These are phyloP conservation scores for Haberlea rhodopensis DNA, from an alignment of 257 asterid genomes.

Conservation along the genomic window DNA sequence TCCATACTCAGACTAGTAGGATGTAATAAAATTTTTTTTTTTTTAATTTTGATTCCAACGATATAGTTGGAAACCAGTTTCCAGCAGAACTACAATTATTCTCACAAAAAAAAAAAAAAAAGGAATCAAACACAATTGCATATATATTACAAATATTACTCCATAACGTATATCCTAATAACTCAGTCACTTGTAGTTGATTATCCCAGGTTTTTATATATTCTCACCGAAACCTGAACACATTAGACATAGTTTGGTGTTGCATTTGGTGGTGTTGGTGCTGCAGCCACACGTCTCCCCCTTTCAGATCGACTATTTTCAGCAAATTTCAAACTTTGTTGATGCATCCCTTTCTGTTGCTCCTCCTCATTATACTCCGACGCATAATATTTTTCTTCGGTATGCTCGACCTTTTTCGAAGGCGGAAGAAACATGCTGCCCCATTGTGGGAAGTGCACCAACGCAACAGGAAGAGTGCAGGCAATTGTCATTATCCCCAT, in stretches of 20 bases:
- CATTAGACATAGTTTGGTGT: constrained; percentile 37
- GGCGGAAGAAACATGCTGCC: constrained; percentile 59
- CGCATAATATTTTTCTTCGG: constrained; percentile 50
- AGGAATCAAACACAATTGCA: neutral
- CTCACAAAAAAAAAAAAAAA: neutral
- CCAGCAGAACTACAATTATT: neutral
- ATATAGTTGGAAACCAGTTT: neutral
- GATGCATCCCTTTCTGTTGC: constrained; percentile 52
- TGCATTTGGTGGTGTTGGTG: constrained; percentile 28
- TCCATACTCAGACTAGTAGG: too few species aligned
- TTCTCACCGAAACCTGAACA: too few species aligned
- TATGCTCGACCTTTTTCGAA: constrained; percentile 28
- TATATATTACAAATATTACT: neutral
- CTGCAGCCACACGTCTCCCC: constrained; percentile 44
- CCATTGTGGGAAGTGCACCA: constrained; percentile 68
- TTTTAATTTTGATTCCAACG: too few species aligned
- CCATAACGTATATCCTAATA: neutral
- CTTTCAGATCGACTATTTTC: constrained; percentile 58
- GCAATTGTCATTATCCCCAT: constrained; percentile 58
- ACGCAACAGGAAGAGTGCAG: constrained; percentile 45
- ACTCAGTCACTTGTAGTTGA: neutral
- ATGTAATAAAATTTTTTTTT: too few species aligned
- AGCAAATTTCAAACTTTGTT: constrained; percentile 51
- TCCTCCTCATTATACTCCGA: constrained; percentile 54
- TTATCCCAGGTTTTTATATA: too few species aligned